phyloP scores from a whole-genome alignment of 441 rosid species.

The Pelargonium australe region DNA sequence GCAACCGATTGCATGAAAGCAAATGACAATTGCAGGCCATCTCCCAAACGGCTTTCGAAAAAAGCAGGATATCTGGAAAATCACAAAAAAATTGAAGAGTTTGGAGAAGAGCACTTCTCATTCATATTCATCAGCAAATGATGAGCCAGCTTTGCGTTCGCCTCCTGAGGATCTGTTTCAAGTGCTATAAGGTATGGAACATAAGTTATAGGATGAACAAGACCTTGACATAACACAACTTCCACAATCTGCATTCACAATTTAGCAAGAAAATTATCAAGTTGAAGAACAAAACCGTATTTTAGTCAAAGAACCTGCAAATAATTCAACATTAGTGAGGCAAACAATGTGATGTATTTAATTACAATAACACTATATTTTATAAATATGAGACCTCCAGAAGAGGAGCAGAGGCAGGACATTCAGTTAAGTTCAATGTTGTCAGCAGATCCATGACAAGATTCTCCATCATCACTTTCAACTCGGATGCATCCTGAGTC shows the following conservation, averaged over 20 bases:
- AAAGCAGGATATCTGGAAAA: conserved; percentile 89
- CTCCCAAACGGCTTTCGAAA: conserved; percentile 96
- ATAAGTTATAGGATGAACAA: conserved; percentile 98
- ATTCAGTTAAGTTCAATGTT: conserved; percentile 87
- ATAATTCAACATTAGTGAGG: too few relatives aligned
- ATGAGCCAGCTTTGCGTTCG: conserved; percentile 93
- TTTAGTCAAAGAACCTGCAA: too few relatives aligned
- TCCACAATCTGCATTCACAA: conserved; percentile 78
- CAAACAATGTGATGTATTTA: too few relatives aligned
- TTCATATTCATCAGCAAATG: conserved; percentile 98
- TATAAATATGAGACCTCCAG: conserved; percentile 58
- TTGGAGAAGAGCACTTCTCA: conserved; percentile 57
- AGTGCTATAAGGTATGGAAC: conserved; percentile 98
- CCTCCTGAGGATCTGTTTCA: conserved; percentile 93
- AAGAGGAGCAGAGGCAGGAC: conserved; percentile 87
- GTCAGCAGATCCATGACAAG: conserved; percentile 84
- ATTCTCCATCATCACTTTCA: conserved; percentile 87
- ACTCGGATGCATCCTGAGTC: conserved; percentile 90
- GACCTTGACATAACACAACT: conserved; percentile 95
- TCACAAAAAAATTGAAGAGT: conserved; percentile 7
- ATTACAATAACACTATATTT: too few relatives aligned
- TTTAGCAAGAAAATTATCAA: conserved; percentile 1
- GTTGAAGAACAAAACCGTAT: conserved; percentile 8
- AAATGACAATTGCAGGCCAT: conserved; percentile 95
- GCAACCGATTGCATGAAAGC: conserved; percentile 55